Evolutionary conservation across 2,329 filamentous ascomycete species (phyloP), one percentile per base, ranked within the genome.

Genomic region (Drechslera avenae): DNA sequence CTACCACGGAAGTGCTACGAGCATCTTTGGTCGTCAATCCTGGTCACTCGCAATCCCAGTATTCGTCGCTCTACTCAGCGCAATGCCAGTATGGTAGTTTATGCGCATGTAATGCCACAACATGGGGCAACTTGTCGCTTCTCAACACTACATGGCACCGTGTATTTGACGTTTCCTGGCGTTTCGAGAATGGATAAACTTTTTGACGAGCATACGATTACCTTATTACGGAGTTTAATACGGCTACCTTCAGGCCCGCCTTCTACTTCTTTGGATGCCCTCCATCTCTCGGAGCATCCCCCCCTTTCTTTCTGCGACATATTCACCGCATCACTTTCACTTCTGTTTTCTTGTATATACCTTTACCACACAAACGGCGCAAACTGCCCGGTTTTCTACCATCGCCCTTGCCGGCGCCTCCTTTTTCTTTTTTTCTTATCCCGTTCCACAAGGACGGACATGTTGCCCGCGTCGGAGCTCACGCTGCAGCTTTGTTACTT

Each of bases 11-110:
- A 52, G 40, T 30, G 68, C 62, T 7, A 53, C 59, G 3, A 62
- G 44, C n/a, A 33, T 50, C 5, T 60, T 66, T 39, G 47, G 51
- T 32, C 52, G 56, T 8, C 50, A 54, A 3, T 52, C 61, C 5
- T 44, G 63, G 17, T 63, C 59, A 7, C 56, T 66, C 42, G 62
- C 52, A 28, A 36, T 63, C 8, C 62, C 67, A 13, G 39, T 71
- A 17, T 36, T 69, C 17, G 55, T 70, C 35, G 58, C 56, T 7
- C 30, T 72, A 13, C 58, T 71, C 44, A 63, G 63, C 61, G 63
- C 60, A 53, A 55, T 55, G n/a, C 46, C 69, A 41, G 52, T 52
- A 23, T 56, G 59, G 41, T 68, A 60, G 57, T n/a, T 8, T 28
- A 18, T 13, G n/a, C 21, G 17, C 8, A 23, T 16, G 9, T 10